Conservation (phyloP, 257 asterid species). For the Striga asiatica region DNA sequence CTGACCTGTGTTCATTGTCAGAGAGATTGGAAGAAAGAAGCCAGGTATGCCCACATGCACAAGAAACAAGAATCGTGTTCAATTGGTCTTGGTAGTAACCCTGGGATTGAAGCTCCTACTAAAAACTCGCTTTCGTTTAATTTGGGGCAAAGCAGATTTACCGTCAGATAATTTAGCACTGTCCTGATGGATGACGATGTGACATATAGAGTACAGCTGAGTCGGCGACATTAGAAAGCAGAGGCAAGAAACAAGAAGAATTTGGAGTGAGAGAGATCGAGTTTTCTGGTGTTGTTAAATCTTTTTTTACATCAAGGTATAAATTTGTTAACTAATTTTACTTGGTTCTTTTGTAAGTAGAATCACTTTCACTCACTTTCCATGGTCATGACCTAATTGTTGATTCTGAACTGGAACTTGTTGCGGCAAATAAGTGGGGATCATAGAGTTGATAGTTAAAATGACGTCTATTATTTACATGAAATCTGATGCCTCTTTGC, state of each 20-base stretch:
- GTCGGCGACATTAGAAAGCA: slow-evolving; percentile 79
- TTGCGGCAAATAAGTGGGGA: slow-evolving; percentile 64
- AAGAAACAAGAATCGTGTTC: slow-evolving; percentile 26
- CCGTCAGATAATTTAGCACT: slow-evolving; percentile 7
- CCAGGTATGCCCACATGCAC: slow-evolving; percentile 46
- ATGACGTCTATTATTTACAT: neutral
- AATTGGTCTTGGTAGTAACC: too few species aligned
- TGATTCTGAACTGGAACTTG: slow-evolving; percentile 87
- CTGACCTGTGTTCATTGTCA: slow-evolving; percentile 49
- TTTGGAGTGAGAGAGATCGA: slow-evolving; percentile 12
- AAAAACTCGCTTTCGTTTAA: too few species aligned
- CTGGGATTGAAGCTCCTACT: too few species aligned
- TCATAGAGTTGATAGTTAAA: neutral
- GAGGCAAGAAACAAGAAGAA: slow-evolving; percentile 82
- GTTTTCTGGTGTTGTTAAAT: neutral
- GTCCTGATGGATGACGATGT: slow-evolving; percentile 15
- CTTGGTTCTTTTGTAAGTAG: slow-evolving; percentile 47
- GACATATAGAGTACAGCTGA: slow-evolving; percentile 22
- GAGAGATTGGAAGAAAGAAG: slow-evolving; percentile 88
- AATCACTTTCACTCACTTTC: slow-evolving; percentile 90
- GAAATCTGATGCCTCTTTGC: slow-evolving; percentile 10
- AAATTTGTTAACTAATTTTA: neutral
- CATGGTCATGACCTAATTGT: slow-evolving; percentile 97
- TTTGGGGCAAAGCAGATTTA: slow-evolving; percentile 6
- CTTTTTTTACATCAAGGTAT: neutral